Evolutionary conservation across 78 protist species (phyloP), one percentile per base, ranked within the genome.

Genomic region (Dictyostelium discoideum): DNA sequence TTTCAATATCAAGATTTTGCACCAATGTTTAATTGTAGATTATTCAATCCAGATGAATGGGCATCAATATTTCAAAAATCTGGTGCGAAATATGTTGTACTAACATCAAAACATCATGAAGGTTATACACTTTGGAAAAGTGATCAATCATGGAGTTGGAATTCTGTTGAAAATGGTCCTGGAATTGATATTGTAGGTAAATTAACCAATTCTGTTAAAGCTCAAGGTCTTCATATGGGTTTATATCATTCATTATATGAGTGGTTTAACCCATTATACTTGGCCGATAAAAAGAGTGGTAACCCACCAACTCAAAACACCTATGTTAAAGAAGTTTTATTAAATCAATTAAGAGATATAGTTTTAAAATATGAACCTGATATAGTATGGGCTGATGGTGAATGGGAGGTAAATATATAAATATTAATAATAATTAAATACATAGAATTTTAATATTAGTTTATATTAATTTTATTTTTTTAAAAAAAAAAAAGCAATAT

Each of bases 81-180:
- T 9, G 97, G 97, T 63, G 97, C 97, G 3, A 95, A 86, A 79
- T 87, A 87, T 83, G 97, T 95, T 22, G 97, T 95, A 18, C 46
- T 95, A 18, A 95, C 97, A 3, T 60, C 85, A 16, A 95, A 95
- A 29, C 97, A 95, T 69, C 97, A 95, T 77, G 97, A 95, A 74
- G 97, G 97, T 26, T 95, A n/a, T 46, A 84, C 90, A 5, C 3
- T 92, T 4, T 92, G 96, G 96, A 32, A 8, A 5, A 22, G 54
- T 80, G 48, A 26, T 1, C 84, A 83, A 48, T 11, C 84, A 8
- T 85, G 97, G 97, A 88, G 85, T 44, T 95, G 97, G 97, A 95
- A 95, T 44, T 48, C 82, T 22, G 94, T 95, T 26, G 74, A 84
- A 24, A 14, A 79, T 3, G 97, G 97, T 1, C 97, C 97, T 20